phyloP scores from a whole-genome alignment of 2,329 filamentous ascomycete species.

The Fusarium xyrophilum region DNA sequence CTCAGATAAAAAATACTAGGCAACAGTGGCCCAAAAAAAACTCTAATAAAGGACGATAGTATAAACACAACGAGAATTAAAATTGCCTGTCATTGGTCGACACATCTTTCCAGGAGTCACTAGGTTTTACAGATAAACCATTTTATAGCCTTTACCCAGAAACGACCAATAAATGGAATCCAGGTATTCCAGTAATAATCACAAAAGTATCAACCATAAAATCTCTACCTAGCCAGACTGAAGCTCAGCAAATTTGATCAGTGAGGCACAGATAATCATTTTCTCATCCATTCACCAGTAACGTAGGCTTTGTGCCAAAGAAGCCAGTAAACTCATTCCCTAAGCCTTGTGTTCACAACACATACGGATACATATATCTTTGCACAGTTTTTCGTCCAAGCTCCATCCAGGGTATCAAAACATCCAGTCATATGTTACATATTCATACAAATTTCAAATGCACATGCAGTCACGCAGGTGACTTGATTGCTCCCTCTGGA shows the following conservation, averaged over 20 bases:
- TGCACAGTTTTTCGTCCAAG: conserved; percentile 4
- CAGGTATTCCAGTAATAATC: too few species aligned
- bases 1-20: conserved; percentile 22
- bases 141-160: not conserved
- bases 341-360: not conserved
- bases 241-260: too few species aligned
- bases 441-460: conserved; percentile 13
- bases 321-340: not conserved
- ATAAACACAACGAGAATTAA: not conserved
- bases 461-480: conserved; percentile 44
- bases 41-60: not conserved
- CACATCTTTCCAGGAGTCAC: not conserved
- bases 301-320: not conserved
- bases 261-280: not conserved
- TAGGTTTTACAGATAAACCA: not conserved
- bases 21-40: conserved; percentile 22
- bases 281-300: not conserved
- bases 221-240: too few species aligned
- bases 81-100: not conserved
- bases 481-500: conserved; percentile 51
- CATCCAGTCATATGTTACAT: conserved; percentile 22
- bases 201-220: too few species aligned
- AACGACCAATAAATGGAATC: too few species aligned
- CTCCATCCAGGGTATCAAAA: conserved; percentile 31
- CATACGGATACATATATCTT: not conserved